Conservation (phyloP, 495 filamentous ascomycete genomes). For the Penicillium samsonianum region DNA sequence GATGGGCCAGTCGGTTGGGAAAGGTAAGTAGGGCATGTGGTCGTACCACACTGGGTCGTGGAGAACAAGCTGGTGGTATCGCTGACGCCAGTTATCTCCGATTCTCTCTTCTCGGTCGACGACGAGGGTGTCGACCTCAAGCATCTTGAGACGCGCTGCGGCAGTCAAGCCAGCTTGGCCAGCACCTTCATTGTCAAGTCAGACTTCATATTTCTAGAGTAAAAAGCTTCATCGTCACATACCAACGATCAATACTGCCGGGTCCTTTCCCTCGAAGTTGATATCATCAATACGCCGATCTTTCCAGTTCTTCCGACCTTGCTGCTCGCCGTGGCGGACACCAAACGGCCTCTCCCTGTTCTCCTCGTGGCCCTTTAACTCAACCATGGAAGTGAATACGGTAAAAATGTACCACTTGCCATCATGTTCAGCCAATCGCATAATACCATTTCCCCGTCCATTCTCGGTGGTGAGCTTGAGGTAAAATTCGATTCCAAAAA, state of each 20-base stretch:
- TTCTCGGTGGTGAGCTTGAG: constrained; percentile 47
- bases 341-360: constrained; percentile 41
- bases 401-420: constrained; percentile 66
- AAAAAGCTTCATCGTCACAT: constrained; percentile 23
- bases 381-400: constrained; percentile 57
- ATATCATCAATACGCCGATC: constrained; percentile 58
- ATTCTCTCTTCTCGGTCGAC: constrained; percentile 66
- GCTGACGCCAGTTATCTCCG: constrained; percentile 78
- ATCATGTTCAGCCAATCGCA: constrained; percentile 51
- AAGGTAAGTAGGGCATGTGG: constrained; percentile 71
- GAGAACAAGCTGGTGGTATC: constrained; percentile 62
- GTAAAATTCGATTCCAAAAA: constrained; percentile 55
- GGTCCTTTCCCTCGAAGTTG: constrained; percentile 55
- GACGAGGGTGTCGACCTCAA: constrained; percentile 62
- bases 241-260: constrained; percentile 70
- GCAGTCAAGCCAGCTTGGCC: constrained; percentile 58
- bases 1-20: constrained; percentile 65
- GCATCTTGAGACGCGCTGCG: constrained; percentile 71
- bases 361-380: constrained; percentile 53
- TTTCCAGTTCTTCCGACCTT: constrained; percentile 62
- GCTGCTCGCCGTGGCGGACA: constrained; percentile 54
- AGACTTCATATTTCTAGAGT: neutral
- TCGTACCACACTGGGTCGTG: constrained; percentile 80
- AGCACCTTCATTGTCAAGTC: constrained; percentile 36
- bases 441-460: constrained; percentile 57